Evolutionary conservation across 2,329 filamentous ascomycete genomes (phyloP).

Genomic region (Aurifilum marmelostoma): DNA sequence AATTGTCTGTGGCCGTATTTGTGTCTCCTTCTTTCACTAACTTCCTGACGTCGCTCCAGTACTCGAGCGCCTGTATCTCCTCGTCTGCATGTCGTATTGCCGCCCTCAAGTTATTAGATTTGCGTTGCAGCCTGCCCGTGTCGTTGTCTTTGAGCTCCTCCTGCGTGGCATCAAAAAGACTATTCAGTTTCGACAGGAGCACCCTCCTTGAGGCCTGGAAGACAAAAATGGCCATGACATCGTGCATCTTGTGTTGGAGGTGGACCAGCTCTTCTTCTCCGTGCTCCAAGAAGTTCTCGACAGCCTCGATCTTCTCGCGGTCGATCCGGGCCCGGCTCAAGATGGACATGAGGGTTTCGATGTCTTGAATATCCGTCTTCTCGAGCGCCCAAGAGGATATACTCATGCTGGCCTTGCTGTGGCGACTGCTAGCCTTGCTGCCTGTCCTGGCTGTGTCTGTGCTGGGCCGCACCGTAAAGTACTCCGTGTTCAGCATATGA

Average conservation of each 20-base stretch:
- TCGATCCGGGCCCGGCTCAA: slow-evolving; percentile 76
- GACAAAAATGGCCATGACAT: slow-evolving; percentile 83
- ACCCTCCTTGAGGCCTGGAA: slow-evolving; percentile 86
- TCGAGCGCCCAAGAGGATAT: slow-evolving; percentile 44
- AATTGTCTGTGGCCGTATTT: slow-evolving; percentile 46
- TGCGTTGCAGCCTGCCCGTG: slow-evolving; percentile 39
- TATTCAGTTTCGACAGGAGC: slow-evolving; percentile 70
- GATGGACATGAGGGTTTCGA: slow-evolving; percentile 69
- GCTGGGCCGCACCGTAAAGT: slow-evolving; percentile 75
- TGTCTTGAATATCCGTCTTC: slow-evolving; percentile 61
- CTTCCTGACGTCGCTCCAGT: slow-evolving; percentile 82
- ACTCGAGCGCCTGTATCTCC: slow-evolving; percentile 80
- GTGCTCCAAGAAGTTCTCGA: slow-evolving; percentile 80
- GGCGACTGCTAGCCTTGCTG: slow-evolving; percentile 42
- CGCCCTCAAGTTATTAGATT: slow-evolving; percentile 70
- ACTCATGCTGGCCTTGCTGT: slow-evolving; percentile 36
- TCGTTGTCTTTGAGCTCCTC: slow-evolving; percentile 52
- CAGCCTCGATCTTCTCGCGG: slow-evolving; percentile 84
- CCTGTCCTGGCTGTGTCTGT: slow-evolving; percentile 46
- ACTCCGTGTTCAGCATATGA: slow-evolving; percentile 73
- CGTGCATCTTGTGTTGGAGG: slow-evolving; percentile 75
- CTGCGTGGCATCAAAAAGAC: slow-evolving; percentile 60
- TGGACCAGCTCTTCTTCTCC: slow-evolving; percentile 76
- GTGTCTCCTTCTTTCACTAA: slow-evolving; percentile 61
- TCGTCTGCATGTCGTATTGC: slow-evolving; percentile 78